Evolutionary conservation across 73 alveolate species (phyloP), one percentile per base, ranked within the genome.

Genomic region (Paramecium sexaurelia): DNA sequence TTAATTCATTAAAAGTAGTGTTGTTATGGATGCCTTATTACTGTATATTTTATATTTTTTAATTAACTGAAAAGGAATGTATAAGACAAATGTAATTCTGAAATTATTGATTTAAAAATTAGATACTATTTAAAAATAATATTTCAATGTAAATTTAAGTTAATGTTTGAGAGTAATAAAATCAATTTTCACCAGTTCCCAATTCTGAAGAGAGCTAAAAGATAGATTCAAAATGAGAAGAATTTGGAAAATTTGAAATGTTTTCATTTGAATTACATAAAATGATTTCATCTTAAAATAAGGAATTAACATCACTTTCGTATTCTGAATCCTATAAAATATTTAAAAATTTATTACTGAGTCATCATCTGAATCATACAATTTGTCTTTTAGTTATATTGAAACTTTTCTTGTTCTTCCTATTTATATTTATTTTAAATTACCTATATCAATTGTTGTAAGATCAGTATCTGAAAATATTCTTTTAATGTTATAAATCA

Each of bases 301-400:
- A 5, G 26, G 86, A 71, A 35, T 33, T 33, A 15, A 71, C 20
- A 71, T 71, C 86, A 32, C 86, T 71, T n/a, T 71, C 86, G 32
- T 40, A 19, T 35, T 71, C 86, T 15, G 55, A 35, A 17, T 71
- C 86, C 86, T 71, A 45, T 5, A 71, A 32, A 35, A 27, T n/a
- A 71, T 11, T 35, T 0, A 33, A 15, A 0, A 15, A 71, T 71
- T 15, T 9, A 35, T 51, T 35, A 71, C 86, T 15, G 86, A 35
- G 17, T 71, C 86, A 19, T 32, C 37, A 36, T 71, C 56, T 35
- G 37, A 35, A 71, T 71, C 86, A 32, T 40, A 71, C 9, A 71
- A 22, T 15, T 36, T 27, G 20, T 71, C 86, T 0, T 71, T 37
- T 13, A 40, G 32, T 71, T 29, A n/a, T 9, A 71, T 27, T 7